A percentile compares a stretch with the other conserved stretches of the same genome.
Evolutionary conservation across 176 grass and related monocot genomes (phyloP).

Genomic region (Pontederia paniculata): DNA sequence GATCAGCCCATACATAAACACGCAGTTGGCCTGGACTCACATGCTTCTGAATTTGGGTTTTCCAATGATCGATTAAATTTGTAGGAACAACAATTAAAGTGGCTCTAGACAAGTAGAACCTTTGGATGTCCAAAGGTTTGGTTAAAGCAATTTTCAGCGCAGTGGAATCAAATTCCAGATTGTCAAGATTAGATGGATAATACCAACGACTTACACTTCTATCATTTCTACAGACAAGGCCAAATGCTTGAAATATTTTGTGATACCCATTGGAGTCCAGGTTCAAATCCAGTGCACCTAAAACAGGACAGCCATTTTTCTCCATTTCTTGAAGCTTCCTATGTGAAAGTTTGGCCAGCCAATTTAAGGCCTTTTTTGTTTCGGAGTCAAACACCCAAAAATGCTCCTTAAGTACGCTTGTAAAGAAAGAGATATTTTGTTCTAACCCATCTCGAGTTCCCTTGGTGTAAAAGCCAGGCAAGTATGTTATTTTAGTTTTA

Average conservation of each 20-base stretch:
- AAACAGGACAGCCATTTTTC: slow-evolving; percentile 54
- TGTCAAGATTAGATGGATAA: slow-evolving; percentile 69
- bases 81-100: slow-evolving; percentile 89
- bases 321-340: slow-evolving; percentile 67
- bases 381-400: slow-evolving; percentile 45
- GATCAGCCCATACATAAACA: slow-evolving; percentile 55
- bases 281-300: slow-evolving; percentile 38
- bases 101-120: slow-evolving; percentile 80
- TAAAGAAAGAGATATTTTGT: slow-evolving; percentile 66
- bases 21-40: slow-evolving; percentile 45
- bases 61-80: slow-evolving; percentile 97
- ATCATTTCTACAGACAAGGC: slow-evolving; percentile 69
- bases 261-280: slow-evolving; percentile 48
- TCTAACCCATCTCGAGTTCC: slow-evolving; percentile 42
- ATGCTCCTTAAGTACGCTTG: slow-evolving; percentile 68
- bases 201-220: slow-evolving; percentile 46
- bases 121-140: slow-evolving; percentile 40
- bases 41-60: slow-evolving; percentile 78
- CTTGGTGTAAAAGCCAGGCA: slow-evolving; percentile 91
- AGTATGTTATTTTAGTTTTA: slow-evolving; percentile 49
- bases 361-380: slow-evolving; percentile 82
- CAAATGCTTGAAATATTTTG: slow-evolving; percentile 88
- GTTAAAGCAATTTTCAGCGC: slow-evolving; percentile 73
- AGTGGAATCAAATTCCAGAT: slow-evolving; percentile 63
- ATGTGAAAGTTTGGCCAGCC: slow-evolving; percentile 66